Evolutionary conservation across 768 basidiomycete species (phyloP), one percentile per base, ranked within the genome.

Genomic region (Pilatotrama ljubarskyi): DNA sequence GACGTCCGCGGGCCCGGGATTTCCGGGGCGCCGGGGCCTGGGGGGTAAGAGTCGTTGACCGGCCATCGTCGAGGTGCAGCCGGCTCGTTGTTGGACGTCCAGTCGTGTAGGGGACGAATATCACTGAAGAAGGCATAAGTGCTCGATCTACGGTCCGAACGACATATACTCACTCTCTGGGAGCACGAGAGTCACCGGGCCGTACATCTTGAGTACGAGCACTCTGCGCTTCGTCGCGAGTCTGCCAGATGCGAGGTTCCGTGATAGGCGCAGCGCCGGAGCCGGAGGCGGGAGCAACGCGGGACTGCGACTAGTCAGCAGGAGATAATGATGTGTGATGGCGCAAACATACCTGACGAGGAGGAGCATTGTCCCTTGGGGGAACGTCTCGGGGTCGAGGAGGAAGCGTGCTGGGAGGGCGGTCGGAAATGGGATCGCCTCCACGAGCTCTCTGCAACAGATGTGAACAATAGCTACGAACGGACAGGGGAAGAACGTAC

Each of bases 211-310:
- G 44, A 10, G 49, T n/a, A 24, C 55, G 55, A 9, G 44, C 35
- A 14, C 36, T 40, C 48, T 59, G 53, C 10, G 64, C 62, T 35
- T 69, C 66, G 42, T 67, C 66, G 7, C 64, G 59, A 8, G 68
- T 69, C 36, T 67, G 53, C 68, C 68, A 69, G 41, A 67, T 54
- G 6, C 68, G 66, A 14, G 63, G 62, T 32, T 60, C 53, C 2
- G 32, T 20, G 13, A 43, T 42, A 1, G 51, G 32, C 1, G 55
- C 43, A 3, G 13, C 42, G 15, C 32, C 18, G 13, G 43, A 11
- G 26, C 26, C 17, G 26, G 44, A 11, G 25, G 46, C 47, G 14
- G 62, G 48, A n/a, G 56, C 61, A 49, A 64, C 63, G 5, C 66
- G 66, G 10, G 63, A 55, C 66, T 69, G 36, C 2, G 35, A 7